A percentile compares a stretch with the other conserved stretches of the same genome.
Conservation (phyloP, 2,329 filamentous ascomycete genomes). For the Stromatinia cepivora region DNA sequence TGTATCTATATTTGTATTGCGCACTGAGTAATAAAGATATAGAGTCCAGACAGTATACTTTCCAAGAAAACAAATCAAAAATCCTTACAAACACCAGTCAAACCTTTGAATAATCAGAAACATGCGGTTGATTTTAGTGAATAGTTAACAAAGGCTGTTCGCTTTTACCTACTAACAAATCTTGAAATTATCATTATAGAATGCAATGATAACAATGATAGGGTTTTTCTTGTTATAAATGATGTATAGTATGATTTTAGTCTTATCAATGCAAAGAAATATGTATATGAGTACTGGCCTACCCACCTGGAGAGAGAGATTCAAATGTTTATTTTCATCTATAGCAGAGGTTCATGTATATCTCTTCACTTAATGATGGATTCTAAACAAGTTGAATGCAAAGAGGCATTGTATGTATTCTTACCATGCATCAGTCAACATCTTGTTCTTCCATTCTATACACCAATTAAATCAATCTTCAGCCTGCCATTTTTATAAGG, state of each 20-base stretch:
- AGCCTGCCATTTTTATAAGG: not conserved
- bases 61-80: too few species aligned
- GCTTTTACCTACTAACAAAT: too few species aligned
- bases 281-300: not conserved
- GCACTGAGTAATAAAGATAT: not conserved
- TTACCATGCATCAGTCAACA: not conserved
- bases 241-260: not conserved
- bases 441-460: not conserved
- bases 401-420: too few species aligned
- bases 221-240: not conserved
- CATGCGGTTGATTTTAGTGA: too few species aligned
- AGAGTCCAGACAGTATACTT: not conserved
- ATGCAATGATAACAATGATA: too few species aligned
- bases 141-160: too few species aligned
- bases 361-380: not conserved
- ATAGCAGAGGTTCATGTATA: not conserved
- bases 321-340: too few species aligned
- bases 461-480: not conserved
- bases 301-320: not conserved
- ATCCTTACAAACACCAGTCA: too few species aligned
- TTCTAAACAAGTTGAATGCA: too few species aligned
- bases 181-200: too few species aligned
- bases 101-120: too few species aligned
- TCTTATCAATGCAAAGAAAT: not conserved
- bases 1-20: not conserved